These are phyloP conservation scores for Cornus controversa DNA, from an alignment of 148 eudicot genomes.

Conservation along the genomic window DNA sequence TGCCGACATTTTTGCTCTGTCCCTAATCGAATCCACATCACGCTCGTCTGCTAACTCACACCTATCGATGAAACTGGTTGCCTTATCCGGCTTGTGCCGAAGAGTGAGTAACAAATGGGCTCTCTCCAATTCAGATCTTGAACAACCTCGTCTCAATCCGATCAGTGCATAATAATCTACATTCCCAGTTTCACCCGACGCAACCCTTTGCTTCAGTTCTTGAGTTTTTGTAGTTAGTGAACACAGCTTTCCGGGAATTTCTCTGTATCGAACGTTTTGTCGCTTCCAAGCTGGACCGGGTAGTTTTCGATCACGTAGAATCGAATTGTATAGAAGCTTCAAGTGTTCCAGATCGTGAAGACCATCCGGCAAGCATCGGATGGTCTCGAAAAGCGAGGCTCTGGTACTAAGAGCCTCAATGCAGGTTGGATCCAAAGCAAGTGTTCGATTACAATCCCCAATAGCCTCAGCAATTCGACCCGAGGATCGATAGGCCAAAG, in stretches of 20 bases:
- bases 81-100: conserved; percentile 84
- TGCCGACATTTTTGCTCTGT: conserved; percentile 65
- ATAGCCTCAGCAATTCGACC: conserved; percentile 74
- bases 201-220: conserved; percentile 71
- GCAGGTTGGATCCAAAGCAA: conserved; percentile 71
- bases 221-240: conserved; percentile 55
- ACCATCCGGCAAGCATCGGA: conserved; percentile 78
- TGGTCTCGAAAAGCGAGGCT: conserved; percentile 67
- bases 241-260: conserved; percentile 72
- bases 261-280: conserved; percentile 56
- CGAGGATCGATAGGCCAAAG: conserved; percentile 61
- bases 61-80: conserved; percentile 63
- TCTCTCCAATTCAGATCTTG: conserved; percentile 83
- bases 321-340: conserved; percentile 71
- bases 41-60: conserved; percentile 71
- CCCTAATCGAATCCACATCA: conserved; percentile 65
- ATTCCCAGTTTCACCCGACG: conserved; percentile 69
- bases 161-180: conserved; percentile 80
- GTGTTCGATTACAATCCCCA: conserved; percentile 75
- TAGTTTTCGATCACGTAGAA: conserved; percentile 67
- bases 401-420: conserved; percentile 62
- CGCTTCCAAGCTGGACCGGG: conserved; percentile 91
- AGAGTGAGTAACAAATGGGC: conserved; percentile 73
- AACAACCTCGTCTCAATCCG: conserved; percentile 80
- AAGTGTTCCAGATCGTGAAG: conserved; percentile 95